These are phyloP conservation scores for Candida koratica DNA, from an alignment of 805 yeast species.

Conservation along the genomic window DNA sequence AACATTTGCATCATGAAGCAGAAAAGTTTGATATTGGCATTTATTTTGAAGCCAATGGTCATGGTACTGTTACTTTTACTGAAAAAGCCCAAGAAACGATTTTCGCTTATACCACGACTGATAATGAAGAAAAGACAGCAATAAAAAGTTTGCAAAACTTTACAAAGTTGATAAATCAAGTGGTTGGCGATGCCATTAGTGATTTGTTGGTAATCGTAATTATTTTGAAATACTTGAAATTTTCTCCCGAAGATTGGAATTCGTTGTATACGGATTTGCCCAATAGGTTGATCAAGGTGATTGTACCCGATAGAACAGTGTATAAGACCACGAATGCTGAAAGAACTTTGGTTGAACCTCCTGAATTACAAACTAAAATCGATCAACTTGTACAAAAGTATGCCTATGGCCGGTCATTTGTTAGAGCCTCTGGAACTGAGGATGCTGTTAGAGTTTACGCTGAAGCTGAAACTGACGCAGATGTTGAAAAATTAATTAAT, in stretches of 20 bases:
- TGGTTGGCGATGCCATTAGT: slow-evolving; percentile 98
- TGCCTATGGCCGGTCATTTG: slow-evolving; percentile 76
- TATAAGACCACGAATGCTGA: slow-evolving; percentile 92
- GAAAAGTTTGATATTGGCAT: slow-evolving; percentile 83
- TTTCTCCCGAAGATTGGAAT: slow-evolving; percentile 73
- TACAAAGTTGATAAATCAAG: slow-evolving; percentile 79
- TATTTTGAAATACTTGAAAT: slow-evolving; percentile 51
- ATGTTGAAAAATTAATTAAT: slow-evolving; percentile 28
- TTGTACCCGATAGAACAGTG: slow-evolving; percentile 73
- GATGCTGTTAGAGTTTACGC: slow-evolving; percentile 96
- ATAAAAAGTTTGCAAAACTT: slow-evolving; percentile 55
- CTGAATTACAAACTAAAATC: slow-evolving; percentile 69
- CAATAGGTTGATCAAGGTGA: slow-evolving; percentile 73
- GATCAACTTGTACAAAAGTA: slow-evolving; percentile 59
- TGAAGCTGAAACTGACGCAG: slow-evolving; percentile 57
- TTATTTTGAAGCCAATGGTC: slow-evolving; percentile 99
- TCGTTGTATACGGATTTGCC: slow-evolving; percentile 78
- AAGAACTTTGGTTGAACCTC: slow-evolving; percentile 71
- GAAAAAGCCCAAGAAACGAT: slow-evolving; percentile 40
- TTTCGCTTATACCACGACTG: slow-evolving; percentile 28
- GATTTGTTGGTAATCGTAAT: slow-evolving; percentile 78
- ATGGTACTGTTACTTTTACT: slow-evolving; percentile 89
- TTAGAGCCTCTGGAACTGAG: slow-evolving; percentile 96
- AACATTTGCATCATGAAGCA: slow-evolving; percentile 92
- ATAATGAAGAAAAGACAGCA: slow-evolving; percentile 46